Base-by-base conservation (phyloP, 2,329 filamentous ascomycete species). In the Alternaria longipes region DNA sequence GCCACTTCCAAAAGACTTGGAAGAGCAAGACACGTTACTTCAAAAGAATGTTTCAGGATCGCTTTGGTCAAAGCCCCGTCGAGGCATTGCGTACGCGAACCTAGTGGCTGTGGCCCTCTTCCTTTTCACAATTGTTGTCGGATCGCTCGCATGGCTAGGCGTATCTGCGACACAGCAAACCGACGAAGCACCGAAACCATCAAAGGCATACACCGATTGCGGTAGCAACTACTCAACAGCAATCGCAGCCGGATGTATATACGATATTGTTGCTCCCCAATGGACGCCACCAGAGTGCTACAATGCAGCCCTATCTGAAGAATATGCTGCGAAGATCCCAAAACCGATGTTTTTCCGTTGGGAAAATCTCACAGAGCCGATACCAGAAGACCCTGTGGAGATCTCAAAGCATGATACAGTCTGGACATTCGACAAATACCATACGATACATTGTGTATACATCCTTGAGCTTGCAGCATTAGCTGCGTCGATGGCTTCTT, bases 391-490 rank as follows among this genome's bases (percentile, higher is more conserved):
- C 7, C 38, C 38, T 0, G 9, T 41, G 9, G 38, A 41, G 11
- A 20, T 41, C 11, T 41, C 38, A 41, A 20, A 41, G 5, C 38
- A 41, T 12, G 38, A 41, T 2, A 41, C 18, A 20, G 18, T 41
- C 18, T 41, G 38, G 38, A 41, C 38, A 8, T 41, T 41, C 38
- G 38, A 41, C 11, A 7, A 41, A 22, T 41, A 41, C 2, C 18
- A 58, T 28, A 58, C 22, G 41, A 41, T 45, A 22, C 55, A 58
- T 38, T 58, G 55, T 32, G 38, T 44, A 40, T 58, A 58, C 22
- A 42, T 58, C 12, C 55, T 58, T n/a, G 46, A 52, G 18, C 46
- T 51, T 41, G 55, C 46, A 42, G 55, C 55, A 32, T 38, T 58
- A 38, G 55, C 55, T 38, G 46, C 55, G 24, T 38, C 32, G 22